These are phyloP conservation scores for Carex littledalei DNA, from an alignment of 176 grass and related monocot genomes.

Conservation along the genomic window DNA sequence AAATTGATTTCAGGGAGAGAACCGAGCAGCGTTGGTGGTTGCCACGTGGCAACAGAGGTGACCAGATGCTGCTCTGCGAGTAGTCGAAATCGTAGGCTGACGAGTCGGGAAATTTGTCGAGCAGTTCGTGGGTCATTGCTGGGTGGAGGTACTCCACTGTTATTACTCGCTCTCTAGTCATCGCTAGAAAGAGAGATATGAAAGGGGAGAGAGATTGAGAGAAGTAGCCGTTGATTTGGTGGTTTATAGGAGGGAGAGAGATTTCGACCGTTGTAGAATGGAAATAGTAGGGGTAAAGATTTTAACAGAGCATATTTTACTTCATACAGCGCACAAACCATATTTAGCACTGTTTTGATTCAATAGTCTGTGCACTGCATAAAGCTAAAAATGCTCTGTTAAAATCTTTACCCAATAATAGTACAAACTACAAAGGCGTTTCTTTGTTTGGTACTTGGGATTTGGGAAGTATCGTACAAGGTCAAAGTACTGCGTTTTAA, in stretches of 20 bases:
- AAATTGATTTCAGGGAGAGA: constrained; percentile 7
- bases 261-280: background rate
- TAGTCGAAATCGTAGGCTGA: constrained; percentile 92
- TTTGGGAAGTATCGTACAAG: background rate
- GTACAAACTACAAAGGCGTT: background rate
- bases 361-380: no score
- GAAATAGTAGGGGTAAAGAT: background rate
- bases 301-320: no score
- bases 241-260: background rate
- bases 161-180: constrained; percentile 59
- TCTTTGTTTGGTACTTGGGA: background rate
- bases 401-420: no score
- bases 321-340: no score
- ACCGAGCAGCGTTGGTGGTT: background rate
- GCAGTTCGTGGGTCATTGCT: constrained; percentile 65
- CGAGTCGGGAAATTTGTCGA: constrained; percentile 75
- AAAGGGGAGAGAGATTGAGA: background rate
- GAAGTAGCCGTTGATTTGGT: background rate
- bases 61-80: constrained; percentile 94
- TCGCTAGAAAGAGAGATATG: background rate
- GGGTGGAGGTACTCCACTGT: constrained; percentile 89
- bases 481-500: background rate
- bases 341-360: no score
- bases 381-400: no score
- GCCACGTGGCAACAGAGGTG: constrained; percentile 57